Evolutionary conservation across 2,329 filamentous ascomycete genomes (phyloP).

Genomic region (Aureobasidium sp.): DNA sequence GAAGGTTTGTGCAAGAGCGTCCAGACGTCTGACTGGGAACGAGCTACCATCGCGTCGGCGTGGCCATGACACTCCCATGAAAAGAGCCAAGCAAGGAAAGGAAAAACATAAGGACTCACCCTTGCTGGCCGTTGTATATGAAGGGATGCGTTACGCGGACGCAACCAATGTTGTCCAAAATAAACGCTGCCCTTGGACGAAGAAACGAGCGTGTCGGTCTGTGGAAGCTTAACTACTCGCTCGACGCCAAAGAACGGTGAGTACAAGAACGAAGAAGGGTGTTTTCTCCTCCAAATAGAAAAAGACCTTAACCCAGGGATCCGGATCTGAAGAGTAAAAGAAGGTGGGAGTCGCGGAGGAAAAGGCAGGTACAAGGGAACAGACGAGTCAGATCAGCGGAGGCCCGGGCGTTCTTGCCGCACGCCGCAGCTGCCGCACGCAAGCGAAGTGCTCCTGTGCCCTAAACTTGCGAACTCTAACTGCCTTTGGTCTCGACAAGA

Average conservation of each 20-base stretch:
- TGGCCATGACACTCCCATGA: not conserved
- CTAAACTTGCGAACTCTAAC: not conserved
- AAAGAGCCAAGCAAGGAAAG: slow-evolving; percentile 1
- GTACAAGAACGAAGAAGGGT: not conserved
- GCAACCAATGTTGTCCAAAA: not conserved
- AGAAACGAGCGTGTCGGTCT: not conserved
- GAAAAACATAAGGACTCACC: not conserved
- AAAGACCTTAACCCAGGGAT: not conserved
- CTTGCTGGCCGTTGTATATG: not conserved
- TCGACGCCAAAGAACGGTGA: not conserved
- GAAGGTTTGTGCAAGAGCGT: not conserved
- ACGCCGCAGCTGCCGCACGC: not conserved
- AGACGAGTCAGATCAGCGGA: slow-evolving; percentile 1
- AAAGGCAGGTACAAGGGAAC: slow-evolving; percentile 12
- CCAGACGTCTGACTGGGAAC: not conserved
- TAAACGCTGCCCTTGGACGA: not conserved
- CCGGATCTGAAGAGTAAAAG: slow-evolving; percentile 2
- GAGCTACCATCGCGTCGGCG: slow-evolving; percentile 7
- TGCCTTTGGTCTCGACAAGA: not conserved
- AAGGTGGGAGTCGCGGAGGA: slow-evolving; percentile 5
- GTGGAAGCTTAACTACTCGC: not conserved
- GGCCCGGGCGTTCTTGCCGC: slow-evolving; percentile 2
- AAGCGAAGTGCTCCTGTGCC: slow-evolving; percentile 4
- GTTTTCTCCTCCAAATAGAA: not conserved
- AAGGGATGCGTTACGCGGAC: not conserved